Percentiles rank a stretch among this genome's conserved stretches.
Evolutionary conservation across 2,329 filamentous ascomycete genomes (phyloP).

Genomic region (Didymellaceae sp.): DNA sequence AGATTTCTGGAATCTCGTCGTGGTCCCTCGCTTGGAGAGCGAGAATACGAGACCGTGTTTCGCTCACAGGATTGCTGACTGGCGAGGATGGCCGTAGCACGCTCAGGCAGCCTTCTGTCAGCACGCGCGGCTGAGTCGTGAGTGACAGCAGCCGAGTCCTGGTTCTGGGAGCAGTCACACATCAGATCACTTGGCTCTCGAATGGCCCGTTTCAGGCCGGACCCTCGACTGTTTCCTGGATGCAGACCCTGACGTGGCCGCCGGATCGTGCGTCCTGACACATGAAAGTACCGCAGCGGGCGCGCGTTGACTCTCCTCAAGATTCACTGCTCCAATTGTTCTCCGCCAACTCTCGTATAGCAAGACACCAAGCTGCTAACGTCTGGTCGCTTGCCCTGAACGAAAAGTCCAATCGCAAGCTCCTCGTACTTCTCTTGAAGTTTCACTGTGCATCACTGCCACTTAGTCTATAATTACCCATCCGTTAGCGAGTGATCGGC

Average conservation of each 20-base stretch:
- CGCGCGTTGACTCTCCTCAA: constrained; percentile 21
- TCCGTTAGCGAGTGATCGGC: constrained; percentile 16
- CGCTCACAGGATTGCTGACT: constrained; percentile 19
- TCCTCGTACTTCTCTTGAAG: neutral
- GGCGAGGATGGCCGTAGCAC: constrained; percentile 24
- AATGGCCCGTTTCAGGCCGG: constrained; percentile 20
- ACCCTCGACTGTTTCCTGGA: constrained; percentile 11
- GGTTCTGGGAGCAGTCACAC: constrained; percentile 10
- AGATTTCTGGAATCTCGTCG: constrained; percentile 4
- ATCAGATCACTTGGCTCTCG: constrained; percentile 4
- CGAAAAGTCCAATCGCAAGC: neutral
- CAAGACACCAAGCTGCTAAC: neutral
- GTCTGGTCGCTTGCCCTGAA: neutral
- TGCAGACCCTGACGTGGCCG: constrained; percentile 24
- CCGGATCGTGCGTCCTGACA: constrained; percentile 20
- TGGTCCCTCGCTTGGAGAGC: constrained; percentile 13
- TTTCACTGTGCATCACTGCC: constrained; percentile 26
- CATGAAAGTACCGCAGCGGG: constrained; percentile 13
- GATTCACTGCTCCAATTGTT: constrained; percentile 9
- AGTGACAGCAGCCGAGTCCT: constrained; percentile 20
- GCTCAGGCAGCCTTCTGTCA: constrained; percentile 21
- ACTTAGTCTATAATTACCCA: constrained; percentile 19
- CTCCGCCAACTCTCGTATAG: neutral
- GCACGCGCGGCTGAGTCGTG: constrained; percentile 36
- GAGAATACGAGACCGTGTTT: constrained; percentile 23